Conservation (phyloP, 495 filamentous ascomycete species). For the Neurospora sp. region DNA sequence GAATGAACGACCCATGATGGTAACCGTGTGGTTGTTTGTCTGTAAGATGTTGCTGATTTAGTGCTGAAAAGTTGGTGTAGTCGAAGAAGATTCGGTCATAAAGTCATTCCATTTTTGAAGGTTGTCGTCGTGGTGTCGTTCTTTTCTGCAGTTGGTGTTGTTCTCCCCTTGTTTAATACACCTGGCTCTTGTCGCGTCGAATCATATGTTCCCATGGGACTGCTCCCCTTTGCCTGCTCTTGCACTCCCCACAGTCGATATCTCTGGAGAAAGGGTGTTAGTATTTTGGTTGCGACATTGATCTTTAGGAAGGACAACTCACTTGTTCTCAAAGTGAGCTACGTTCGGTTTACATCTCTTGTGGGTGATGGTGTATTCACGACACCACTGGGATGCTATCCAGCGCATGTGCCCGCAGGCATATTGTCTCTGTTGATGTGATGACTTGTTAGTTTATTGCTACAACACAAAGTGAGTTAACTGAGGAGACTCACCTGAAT, state of each 20-base stretch:
- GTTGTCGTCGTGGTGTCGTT: not conserved
- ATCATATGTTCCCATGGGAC: conserved; percentile 17
- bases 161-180: not conserved
- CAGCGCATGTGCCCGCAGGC: conserved; percentile 18
- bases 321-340: conserved; percentile 14
- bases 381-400: conserved; percentile 20
- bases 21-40: not conserved
- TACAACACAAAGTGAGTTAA: too few species aligned
- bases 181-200: not conserved
- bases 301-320: not conserved
- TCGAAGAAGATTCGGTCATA: not conserved
- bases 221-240: conserved; percentile 3
- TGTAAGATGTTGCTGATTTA: not conserved
- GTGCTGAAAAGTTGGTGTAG: not conserved
- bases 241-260: conserved; percentile 17
- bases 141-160: not conserved
- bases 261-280: not conserved
- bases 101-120: not conserved
- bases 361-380: conserved; percentile 11
- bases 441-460: not conserved
- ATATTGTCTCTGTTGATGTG: conserved; percentile 10
- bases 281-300: not conserved
- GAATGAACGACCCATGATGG: not conserved
- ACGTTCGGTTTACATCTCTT: conserved; percentile 17
- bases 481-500: conserved; percentile 2